Evolutionary conservation across 495 filamentous ascomycete genomes (phyloP).

Genomic region (Trichoderma reesei): DNA sequence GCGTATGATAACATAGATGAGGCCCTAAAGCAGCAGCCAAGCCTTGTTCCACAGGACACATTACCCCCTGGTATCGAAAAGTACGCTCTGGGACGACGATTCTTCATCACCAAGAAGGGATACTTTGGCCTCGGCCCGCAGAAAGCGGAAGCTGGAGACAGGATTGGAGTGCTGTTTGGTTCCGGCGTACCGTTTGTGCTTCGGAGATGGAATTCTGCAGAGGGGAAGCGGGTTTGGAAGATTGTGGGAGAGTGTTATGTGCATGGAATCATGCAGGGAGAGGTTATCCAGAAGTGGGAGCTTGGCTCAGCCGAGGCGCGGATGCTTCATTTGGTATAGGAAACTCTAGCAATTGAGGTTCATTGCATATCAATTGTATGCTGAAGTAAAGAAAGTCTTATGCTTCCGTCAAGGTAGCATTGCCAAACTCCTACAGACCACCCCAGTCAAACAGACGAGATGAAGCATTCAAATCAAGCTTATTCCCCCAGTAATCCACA

Average conservation of each 20-base stretch:
- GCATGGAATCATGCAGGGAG: neutral
- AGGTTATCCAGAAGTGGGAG: neutral
- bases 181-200: neutral
- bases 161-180: neutral
- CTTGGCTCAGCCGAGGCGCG: neutral
- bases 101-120: neutral
- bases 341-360: too few relatives aligned
- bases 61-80: neutral
- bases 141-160: neutral
- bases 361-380: too few relatives aligned
- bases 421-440: too few relatives aligned
- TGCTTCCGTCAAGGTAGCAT: too few relatives aligned
- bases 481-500: too few relatives aligned
- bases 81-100: neutral
- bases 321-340: neutral
- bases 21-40: neutral
- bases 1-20: neutral
- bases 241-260: conserved; percentile 3
- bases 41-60: neutral
- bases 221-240: neutral
- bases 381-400: too few relatives aligned
- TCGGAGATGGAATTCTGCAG: neutral
- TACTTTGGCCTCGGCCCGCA: neutral
- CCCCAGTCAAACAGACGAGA: too few relatives aligned
- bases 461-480: too few relatives aligned